Evolutionary conservation across 148 eudicot species (phyloP).

Genomic region (Persicaria tinctoria): DNA sequence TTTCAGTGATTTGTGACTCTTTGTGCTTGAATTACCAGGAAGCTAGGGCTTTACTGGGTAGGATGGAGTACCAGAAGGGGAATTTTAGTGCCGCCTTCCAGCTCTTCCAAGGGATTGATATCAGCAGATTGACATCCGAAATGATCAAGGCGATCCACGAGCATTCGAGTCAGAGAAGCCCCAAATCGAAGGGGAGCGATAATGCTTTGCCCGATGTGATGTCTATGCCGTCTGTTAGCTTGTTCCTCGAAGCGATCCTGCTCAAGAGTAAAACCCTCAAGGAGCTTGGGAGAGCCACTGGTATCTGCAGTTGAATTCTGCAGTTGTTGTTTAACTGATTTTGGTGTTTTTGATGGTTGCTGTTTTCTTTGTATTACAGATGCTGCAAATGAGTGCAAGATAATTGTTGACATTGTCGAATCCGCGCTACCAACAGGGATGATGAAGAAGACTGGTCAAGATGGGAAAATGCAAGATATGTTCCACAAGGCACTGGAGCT

Average conservation of each 20-base stretch:
- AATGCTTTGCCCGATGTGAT: conserved; percentile 42
- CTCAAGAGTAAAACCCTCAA: conserved; percentile 72
- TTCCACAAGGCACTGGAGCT: conserved; percentile 75
- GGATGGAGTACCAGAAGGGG: conserved; percentile 88
- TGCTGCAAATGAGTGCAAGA: conserved; percentile 78
- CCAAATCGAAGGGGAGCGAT: conserved; percentile 42
- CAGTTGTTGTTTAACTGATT: neutral
- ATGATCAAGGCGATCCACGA: conserved; percentile 60
- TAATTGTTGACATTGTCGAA: conserved; percentile 68
- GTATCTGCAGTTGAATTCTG: conserved; percentile 23
- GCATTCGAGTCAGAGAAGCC: conserved; percentile 41
- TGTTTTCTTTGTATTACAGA: conserved; percentile 29
- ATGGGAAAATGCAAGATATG: conserved; percentile 66
- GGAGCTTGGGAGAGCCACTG: conserved; percentile 60
- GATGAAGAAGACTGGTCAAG: conserved; percentile 35
- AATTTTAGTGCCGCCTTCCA: conserved; percentile 88
- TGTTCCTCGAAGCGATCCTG: conserved; percentile 77
- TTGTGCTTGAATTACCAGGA: conserved; percentile 34
- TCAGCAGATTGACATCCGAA: conserved; percentile 44
- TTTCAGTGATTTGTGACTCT: too few species aligned
- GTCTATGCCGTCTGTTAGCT: conserved; percentile 93
- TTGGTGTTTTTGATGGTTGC: neutral
- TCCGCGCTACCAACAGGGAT: conserved; percentile 80
- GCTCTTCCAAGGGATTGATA: conserved; percentile 88
- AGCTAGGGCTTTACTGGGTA: conserved; percentile 93